Evolutionary conservation across 202 grass and related monocot species (phyloP).

Genomic region (Cymbopogon flexuosus): DNA sequence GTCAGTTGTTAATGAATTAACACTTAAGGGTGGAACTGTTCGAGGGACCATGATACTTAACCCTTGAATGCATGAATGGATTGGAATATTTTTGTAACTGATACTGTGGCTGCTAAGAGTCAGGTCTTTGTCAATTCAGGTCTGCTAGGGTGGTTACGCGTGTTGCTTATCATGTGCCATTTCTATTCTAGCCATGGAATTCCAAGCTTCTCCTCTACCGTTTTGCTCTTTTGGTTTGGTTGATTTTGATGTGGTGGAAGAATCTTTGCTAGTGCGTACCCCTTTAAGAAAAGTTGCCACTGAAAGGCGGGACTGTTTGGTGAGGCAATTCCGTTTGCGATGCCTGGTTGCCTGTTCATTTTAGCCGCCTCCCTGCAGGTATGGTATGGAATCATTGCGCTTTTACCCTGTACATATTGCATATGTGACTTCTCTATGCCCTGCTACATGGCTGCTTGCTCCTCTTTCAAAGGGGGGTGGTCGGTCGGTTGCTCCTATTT

Average conservation of each 20-base stretch:
- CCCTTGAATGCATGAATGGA: not conserved
- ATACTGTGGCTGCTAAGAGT: not conserved
- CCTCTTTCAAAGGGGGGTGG: no score
- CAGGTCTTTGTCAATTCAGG: slow-evolving; percentile 26
- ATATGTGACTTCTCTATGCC: not conserved
- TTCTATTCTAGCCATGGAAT: slow-evolving; percentile 25
- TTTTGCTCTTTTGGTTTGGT: slow-evolving; percentile 11
- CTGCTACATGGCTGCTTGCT: not conserved
- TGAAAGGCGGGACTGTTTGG: not conserved
- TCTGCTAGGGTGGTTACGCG: not conserved
- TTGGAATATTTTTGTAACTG: not conserved
- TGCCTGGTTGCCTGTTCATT: slow-evolving; percentile 20
- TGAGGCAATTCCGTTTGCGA: not conserved
- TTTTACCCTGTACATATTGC: not conserved
- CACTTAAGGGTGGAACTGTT: slow-evolving; percentile 3
- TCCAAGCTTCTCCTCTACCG: not conserved
- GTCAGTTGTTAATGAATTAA: not conserved
- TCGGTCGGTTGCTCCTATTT: no score
- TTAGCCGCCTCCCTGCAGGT: not conserved
- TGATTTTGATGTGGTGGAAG: slow-evolving; percentile 26
- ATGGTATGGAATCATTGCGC: not conserved
- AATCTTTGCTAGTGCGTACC: slow-evolving; percentile 27
- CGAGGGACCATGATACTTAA: slow-evolving; percentile 10
- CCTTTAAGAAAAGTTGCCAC: slow-evolving; percentile 27
- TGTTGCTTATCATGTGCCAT: slow-evolving; percentile 9